Percentiles rank a stretch among this genome's conserved stretches.
These are phyloP conservation scores for Pythium utonaiense DNA, from an alignment of 352 stramenopile species.

Conservation along the genomic window DNA sequence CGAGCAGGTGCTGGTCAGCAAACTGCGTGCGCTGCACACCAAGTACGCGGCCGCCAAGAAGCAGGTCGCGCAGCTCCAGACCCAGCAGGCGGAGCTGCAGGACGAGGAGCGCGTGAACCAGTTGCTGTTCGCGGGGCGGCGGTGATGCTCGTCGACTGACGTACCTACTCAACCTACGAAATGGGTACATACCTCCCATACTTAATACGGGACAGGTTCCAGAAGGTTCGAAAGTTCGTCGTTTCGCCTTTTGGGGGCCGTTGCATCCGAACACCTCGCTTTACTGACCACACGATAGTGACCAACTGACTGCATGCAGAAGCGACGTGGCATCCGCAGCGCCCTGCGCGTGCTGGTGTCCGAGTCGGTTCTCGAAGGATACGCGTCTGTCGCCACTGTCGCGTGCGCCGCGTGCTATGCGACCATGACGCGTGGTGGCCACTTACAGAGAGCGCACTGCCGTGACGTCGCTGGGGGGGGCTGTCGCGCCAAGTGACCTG, in stretches of 20 bases:
- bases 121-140: conserved; percentile 12
- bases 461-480: conserved; percentile 1
- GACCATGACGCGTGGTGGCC: not conserved
- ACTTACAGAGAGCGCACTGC: not conserved
- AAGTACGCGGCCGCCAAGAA: conserved; percentile 10
- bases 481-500: not conserved
- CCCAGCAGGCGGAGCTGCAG: conserved; percentile 10
- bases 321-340: not conserved
- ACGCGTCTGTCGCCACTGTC: not conserved
- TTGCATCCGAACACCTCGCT: not conserved
- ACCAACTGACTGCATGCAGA: not conserved
- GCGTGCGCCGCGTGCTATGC: not conserved
- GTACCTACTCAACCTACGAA: not conserved
- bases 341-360: too few relatives aligned
- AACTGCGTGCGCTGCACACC: not conserved
- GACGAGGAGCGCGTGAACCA: conserved; percentile 18
- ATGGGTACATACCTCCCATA: conserved; percentile 10
- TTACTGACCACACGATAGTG: not conserved
- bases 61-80: conserved; percentile 4
- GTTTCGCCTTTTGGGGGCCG: not conserved
- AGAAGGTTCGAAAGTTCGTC: conserved; percentile 22
- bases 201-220: conserved; percentile 17
- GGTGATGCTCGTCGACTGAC: not conserved
- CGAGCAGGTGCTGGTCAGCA: not conserved
- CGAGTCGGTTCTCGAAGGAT: not conserved